Evolutionary conservation across 1,284 basidiomycete species (phyloP), one percentile per base, ranked within the genome.

Genomic region (Schizophyllum amplum): DNA sequence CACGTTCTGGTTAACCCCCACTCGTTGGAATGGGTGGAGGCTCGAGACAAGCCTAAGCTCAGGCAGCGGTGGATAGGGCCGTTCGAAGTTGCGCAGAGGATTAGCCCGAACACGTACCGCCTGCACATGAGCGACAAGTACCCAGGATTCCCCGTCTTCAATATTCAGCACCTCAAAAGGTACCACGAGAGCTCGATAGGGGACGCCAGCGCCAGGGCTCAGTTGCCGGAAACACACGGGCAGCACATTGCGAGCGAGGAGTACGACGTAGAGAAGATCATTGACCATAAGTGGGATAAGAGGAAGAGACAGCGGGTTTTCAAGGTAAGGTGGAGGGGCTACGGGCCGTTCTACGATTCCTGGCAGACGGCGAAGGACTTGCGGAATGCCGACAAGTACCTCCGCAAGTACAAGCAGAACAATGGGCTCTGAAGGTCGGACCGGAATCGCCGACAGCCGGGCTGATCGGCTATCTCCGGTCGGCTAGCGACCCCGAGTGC

Each of bases 1-100:
- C 33, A 33, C 5, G 71, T 69, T 0, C 57, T 71, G 2, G 60
- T 72, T 1, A 71, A 71, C 47, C 69, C 71, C 5, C 67, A 71
- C 52, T 60, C 61, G 0, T 53, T 70, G 13, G 55, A 71, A 55
- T 58, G 67, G 49, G 54, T 61, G 0, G 58, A 69, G 48, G 23
- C 54, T n/a, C 59, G 67, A 59, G 66, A 69, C 1, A 62, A 63
- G 27, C 69, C 33, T 2, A 73, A 74, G 54, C 59, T 75, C 2
- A 59, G 68, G 0, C 64, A 67, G 17, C 50, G 66, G 1, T 59
- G 58, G 13, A 63, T 70, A 0, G 72, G 72, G 6, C 73, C 71
- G 0, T 74, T 73, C 56, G 64, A 66, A 47, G 60, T 74, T 0
- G 51, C 63, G 7, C 61, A 71, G 49, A 55, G 60, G 13, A 56